Conservation (phyloP, 805 yeast genomes). For the Grigorovia humatica region DNA sequence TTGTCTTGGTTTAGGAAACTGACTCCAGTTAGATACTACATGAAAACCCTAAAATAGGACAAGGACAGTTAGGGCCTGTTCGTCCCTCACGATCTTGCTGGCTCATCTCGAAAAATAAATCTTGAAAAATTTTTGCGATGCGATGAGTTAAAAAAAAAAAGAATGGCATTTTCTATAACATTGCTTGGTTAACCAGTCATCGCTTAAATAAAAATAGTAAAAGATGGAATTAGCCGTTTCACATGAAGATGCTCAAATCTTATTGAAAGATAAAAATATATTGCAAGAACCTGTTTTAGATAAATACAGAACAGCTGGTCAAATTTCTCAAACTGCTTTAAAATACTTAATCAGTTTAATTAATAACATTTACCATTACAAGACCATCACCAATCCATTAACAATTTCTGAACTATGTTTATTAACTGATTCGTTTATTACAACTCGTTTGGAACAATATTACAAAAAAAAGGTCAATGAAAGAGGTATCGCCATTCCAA, state of each 20-base stretch:
- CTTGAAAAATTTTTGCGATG: constrained; percentile 6
- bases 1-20: no score
- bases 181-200: neutral
- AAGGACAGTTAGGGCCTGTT: neutral
- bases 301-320: constrained; percentile 84
- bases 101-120: neutral
- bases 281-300: constrained; percentile 53
- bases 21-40: no score
- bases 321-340: constrained; percentile 75
- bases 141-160: constrained; percentile 9
- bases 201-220: neutral
- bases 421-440: constrained; percentile 67
- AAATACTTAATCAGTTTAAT: constrained; percentile 55
- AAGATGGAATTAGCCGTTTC: constrained; percentile 67
- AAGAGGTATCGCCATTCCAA: constrained; percentile 91
- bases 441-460: constrained; percentile 45
- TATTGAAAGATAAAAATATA: constrained; percentile 63
- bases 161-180: neutral
- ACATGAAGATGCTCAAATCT: constrained; percentile 60
- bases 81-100: neutral
- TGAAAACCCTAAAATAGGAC: neutral
- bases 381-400: constrained; percentile 32
- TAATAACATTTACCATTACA: constrained; percentile 58
- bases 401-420: constrained; percentile 66
- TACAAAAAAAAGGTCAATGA: constrained; percentile 62